Conservation (phyloP, 306 rosid genomes). For the Biancaea sappan region DNA sequence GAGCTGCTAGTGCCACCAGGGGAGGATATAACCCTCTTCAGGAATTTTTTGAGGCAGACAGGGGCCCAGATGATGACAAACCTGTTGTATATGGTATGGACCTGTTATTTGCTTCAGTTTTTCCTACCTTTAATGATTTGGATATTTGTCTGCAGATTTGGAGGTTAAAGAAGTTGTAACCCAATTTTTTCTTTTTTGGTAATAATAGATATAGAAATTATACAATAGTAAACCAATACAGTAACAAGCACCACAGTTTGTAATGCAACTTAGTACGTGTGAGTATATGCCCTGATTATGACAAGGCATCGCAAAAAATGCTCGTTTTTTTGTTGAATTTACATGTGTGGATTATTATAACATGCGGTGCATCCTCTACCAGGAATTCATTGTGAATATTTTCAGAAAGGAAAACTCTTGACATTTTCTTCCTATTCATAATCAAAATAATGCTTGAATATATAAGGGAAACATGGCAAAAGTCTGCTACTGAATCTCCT, state of each 20-base stretch:
- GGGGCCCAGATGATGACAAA: slow-evolving; percentile 64
- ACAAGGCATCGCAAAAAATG: not conserved
- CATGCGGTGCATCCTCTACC: too few relatives aligned
- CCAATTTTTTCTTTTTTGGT: not conserved
- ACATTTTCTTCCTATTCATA: too few relatives aligned
- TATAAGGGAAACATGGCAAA: too few relatives aligned
- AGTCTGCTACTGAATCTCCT: too few relatives aligned
- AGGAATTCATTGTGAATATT: too few relatives aligned
- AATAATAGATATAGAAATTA: not conserved
- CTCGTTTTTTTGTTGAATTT: too few relatives aligned
- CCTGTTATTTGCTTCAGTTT: slow-evolving; percentile 16
- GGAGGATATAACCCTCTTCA: slow-evolving; percentile 67
- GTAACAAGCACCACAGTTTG: not conserved
- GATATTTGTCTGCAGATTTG: not conserved
- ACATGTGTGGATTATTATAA: too few relatives aligned
- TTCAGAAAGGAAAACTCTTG: too few relatives aligned
- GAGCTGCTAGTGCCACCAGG: slow-evolving; percentile 40
- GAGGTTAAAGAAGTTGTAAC: not conserved
- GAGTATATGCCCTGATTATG: not conserved
- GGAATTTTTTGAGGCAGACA: slow-evolving; percentile 76
- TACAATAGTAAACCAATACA: not conserved
- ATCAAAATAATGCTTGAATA: too few relatives aligned
- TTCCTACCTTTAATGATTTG: not conserved
- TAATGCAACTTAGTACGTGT: not conserved
- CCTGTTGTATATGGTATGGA: slow-evolving; percentile 79